Conservation (phyloP, 192 early-diverging fungal genomes). For the Coemansia sp. region DNA sequence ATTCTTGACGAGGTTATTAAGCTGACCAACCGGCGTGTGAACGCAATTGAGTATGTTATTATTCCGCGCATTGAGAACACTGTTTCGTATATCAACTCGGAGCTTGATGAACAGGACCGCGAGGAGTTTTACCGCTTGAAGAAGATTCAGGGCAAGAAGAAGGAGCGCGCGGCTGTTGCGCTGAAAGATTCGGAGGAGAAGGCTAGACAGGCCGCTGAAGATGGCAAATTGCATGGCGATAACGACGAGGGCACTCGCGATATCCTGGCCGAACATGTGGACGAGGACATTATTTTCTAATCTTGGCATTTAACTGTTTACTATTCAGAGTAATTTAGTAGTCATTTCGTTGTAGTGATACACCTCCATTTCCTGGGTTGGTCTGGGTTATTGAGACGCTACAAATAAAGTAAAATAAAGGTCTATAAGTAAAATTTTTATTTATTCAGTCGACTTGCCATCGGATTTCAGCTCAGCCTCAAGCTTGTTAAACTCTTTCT, state of each 20-base stretch:
- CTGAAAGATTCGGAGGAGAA: slow-evolving; percentile 36
- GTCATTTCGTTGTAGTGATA: no score
- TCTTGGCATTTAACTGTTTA: neutral
- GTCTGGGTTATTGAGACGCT: neutral
- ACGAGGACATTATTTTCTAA: slow-evolving; percentile 64
- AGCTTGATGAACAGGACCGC: slow-evolving; percentile 97
- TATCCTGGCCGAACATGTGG: slow-evolving; percentile 52
- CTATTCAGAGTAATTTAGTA: no score
- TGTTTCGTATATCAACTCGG: slow-evolving; percentile 92
- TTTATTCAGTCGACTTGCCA: neutral
- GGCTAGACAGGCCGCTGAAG: slow-evolving; percentile 7
- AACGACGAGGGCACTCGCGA: slow-evolving; percentile 17
- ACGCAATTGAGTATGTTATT: slow-evolving; percentile 99
- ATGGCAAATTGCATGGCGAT: slow-evolving; percentile 11
- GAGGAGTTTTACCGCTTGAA: slow-evolving; percentile 99
- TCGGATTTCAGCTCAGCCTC: slow-evolving; percentile 53
- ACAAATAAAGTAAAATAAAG: neutral
- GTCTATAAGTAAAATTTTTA: neutral
- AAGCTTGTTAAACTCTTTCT: slow-evolving; percentile 89
- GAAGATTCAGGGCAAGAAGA: slow-evolving; percentile 99
- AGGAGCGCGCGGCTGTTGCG: slow-evolving; percentile 68
- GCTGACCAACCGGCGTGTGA: slow-evolving; percentile 97
- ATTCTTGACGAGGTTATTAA: slow-evolving; percentile 99
- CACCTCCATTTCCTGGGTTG: neutral
- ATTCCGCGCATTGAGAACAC: slow-evolving; percentile 99